phyloP scores from a whole-genome alignment of 1,284 basidiomycete species.

The Ceraceosorus bombacis region DNA sequence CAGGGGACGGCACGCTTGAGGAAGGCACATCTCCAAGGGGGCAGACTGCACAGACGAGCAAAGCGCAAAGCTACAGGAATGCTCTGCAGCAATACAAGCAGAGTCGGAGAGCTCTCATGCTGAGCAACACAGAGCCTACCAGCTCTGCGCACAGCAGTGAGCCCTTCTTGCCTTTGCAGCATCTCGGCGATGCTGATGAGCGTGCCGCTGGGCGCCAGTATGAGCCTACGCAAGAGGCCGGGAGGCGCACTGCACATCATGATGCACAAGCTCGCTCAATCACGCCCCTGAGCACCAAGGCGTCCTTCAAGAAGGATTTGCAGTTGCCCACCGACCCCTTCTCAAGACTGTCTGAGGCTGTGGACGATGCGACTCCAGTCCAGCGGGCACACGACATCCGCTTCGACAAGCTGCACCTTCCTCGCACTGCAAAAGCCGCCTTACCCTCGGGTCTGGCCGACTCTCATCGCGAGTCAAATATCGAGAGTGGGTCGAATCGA shows the following conservation, averaged over 20 bases:
- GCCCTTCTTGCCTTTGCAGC: no score
- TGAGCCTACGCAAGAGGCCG: no score
- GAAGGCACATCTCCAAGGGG: background rate
- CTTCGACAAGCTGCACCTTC: constrained; percentile 3
- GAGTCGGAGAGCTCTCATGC: background rate
- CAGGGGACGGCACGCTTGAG: background rate
- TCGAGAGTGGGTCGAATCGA: no score
- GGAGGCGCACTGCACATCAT: no score
- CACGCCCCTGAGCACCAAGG: no score
- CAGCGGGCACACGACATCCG: background rate
- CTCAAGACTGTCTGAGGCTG: background rate
- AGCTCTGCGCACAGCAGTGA: no score
- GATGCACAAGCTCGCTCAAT: no score
- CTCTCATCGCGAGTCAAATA: no score
- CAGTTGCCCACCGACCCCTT: background rate
- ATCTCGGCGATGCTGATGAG: no score
- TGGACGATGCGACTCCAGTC: background rate
- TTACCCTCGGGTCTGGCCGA: no score
- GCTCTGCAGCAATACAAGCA: background rate
- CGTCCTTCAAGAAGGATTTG: background rate
- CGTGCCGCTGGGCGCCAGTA: no score
- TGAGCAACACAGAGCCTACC: background rate
- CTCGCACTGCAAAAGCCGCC: background rate
- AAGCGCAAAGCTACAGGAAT: background rate
- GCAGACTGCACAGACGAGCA: no score